A percentile compares a stretch with the other conserved stretches of the same genome.
Conservation (phyloP, 2,329 filamentous ascomycete species). For the Biscogniauxia sp. region DNA sequence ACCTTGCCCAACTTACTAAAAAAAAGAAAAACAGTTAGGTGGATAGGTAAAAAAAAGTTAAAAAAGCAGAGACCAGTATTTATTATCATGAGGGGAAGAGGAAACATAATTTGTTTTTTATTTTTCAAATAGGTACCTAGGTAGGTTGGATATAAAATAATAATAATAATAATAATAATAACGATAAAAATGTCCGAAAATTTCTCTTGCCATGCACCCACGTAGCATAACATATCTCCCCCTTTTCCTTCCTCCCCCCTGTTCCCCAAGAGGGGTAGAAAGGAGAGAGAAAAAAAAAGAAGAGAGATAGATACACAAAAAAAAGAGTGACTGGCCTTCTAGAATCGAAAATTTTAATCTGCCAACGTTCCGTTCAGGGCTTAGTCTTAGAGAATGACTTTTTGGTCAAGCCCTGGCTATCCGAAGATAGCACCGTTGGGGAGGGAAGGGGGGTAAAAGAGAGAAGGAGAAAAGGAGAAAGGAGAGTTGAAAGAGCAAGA, state of each 20-base stretch:
- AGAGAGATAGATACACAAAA: constrained; percentile 21
- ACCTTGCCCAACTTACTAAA: too few relatives aligned
- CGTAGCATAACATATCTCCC: constrained; percentile 14
- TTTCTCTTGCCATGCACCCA: constrained; percentile 40
- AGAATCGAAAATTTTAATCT: constrained; percentile 49
- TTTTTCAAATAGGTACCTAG: too few relatives aligned
- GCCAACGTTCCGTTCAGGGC: constrained; percentile 80
- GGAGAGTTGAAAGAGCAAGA: constrained; percentile 3
- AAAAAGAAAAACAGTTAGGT: too few relatives aligned
- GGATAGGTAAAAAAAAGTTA: too few relatives aligned
- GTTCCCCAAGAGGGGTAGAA: too few relatives aligned
- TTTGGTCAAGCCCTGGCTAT: constrained; percentile 64
- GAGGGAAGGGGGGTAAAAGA: constrained; percentile 12
- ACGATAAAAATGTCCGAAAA: constrained; percentile 31
- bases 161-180: background rate
- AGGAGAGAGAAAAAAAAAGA: too few relatives aligned
- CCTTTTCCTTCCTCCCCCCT: too few relatives aligned
- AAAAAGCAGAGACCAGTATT: too few relatives aligned
- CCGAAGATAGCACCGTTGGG: constrained; percentile 75
- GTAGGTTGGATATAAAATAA: background rate
- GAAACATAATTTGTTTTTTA: too few relatives aligned
- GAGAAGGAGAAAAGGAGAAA: constrained; percentile 17
- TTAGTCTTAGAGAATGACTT: constrained; percentile 58
- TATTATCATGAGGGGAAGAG: too few relatives aligned
- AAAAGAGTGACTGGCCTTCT: constrained; percentile 35